Percentiles rank a stretch among this genome's conserved stretches.
Conservation (phyloP, 129 eudicot species). For the Pseudognaphalium luteoalbum region DNA sequence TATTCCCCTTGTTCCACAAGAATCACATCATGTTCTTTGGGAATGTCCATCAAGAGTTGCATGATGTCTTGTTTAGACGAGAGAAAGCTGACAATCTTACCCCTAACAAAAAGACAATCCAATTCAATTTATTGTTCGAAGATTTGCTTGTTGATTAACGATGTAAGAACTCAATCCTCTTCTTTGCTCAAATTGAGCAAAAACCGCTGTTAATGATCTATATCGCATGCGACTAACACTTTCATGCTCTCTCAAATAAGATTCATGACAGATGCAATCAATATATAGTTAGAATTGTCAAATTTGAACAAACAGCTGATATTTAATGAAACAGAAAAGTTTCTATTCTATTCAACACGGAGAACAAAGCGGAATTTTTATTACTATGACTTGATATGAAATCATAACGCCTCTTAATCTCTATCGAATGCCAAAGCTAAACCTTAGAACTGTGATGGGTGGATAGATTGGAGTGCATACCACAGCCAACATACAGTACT, state of each 20-base stretch:
- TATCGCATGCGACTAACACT: slow-evolving; percentile 9
- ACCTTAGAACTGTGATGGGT: slow-evolving; percentile 11
- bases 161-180: slow-evolving; percentile 5
- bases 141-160: not conserved
- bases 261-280: not conserved
- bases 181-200: not conserved
- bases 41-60: slow-evolving; percentile 11
- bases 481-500: not conserved
- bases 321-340: not conserved
- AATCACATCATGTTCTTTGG: not conserved
- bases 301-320: too few species aligned
- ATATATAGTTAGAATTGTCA: not conserved
- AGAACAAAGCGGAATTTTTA: not conserved
- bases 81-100: slow-evolving; percentile 10
- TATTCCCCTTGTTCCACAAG: not conserved
- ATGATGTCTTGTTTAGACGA: not conserved
- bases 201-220: slow-evolving; percentile 12
- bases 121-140: not conserved
- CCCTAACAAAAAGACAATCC: not conserved
- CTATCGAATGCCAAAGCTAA: not conserved
- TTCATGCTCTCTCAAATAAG: slow-evolving; percentile 12
- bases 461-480: not conserved
- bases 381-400: not conserved
- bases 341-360: not conserved
- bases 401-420: not conserved